These are phyloP conservation scores for Cladosporium colombiae DNA, from an alignment of 2,329 filamentous ascomycete genomes.

Conservation along the genomic window DNA sequence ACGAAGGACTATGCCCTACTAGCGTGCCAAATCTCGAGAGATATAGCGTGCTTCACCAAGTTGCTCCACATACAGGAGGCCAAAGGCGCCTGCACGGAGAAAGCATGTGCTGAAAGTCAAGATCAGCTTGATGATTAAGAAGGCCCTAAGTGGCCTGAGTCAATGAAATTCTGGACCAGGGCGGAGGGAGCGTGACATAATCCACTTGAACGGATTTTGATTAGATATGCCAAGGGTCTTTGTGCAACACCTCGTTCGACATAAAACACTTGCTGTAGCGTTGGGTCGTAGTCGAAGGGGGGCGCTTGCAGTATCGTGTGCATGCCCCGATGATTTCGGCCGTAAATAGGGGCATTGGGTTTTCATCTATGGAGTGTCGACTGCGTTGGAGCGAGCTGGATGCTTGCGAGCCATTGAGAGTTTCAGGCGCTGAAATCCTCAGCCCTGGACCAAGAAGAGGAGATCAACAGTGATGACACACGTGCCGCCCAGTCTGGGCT, in stretches of 20 bases:
- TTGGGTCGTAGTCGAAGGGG: background rate
- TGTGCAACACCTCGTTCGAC: background rate
- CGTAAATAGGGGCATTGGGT: background rate
- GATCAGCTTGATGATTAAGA: background rate
- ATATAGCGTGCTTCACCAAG: background rate
- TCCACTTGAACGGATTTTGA: background rate
- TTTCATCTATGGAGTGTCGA: background rate
- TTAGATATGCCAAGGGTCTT: background rate
- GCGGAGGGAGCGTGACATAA: background rate
- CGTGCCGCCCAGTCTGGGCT: slow-evolving; percentile 1
- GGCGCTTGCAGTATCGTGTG: background rate
- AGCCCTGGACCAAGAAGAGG: background rate
- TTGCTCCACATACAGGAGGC: background rate
- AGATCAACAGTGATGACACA: background rate
- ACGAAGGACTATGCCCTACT: background rate
- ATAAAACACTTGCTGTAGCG: background rate
- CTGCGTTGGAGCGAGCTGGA: background rate
- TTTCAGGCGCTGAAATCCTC: background rate
- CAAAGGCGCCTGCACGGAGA: background rate
- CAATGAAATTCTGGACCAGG: background rate
- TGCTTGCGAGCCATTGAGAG: background rate
- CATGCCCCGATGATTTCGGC: background rate
- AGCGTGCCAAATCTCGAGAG: background rate
- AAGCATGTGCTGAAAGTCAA: background rate
- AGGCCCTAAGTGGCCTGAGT: background rate